Evolutionary conservation across 169 alveolate genomes (phyloP), one percentile per base, ranked within the genome.

Genomic region (Eimeria praecox): DNA sequence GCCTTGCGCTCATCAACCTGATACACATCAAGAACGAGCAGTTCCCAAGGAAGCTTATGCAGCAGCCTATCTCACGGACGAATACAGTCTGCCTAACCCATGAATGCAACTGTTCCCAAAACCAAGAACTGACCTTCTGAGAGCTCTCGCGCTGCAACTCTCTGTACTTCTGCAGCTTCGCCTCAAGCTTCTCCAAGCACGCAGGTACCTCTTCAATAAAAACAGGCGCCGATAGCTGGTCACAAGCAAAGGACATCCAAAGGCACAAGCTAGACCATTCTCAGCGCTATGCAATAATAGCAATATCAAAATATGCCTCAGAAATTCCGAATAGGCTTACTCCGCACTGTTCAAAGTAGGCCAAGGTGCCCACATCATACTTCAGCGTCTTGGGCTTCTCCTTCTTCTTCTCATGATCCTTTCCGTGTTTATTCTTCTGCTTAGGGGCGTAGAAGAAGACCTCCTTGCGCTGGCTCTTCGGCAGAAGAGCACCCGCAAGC

Each of bases 361-460:
- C 69, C 56, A 94, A 77, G 35, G 96, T 94, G 83, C 96, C 96
- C 82, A 94, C 64, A 78, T 94, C 94, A 88, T 94, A 91, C n/a
- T 83, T 94, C 87, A 94, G 82, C 62, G 56, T 38, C 96, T 94
- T 94, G 44, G 92, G 87, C 83, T 54, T 85, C 24, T 85, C 73
- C 86, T 46, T 93, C 42, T 83, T 83, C 66, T 22, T 42, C 59
- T 62, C 78, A 24, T 64, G 78, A 9, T 83, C 96, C 86, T 80
- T 80, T 82, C 73, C 54, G 89, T 83, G 78, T 71, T 82, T 82
- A 64, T 83, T 73, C 44, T 46, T 49, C 24, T 30, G 35, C 83
- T 83, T 94, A 14, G 94, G 94, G 40, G 94, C 94, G 90, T 75
- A 94, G 83, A 69, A 83, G 64, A 35, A 94, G 40, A 83, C 96